A percentile compares a stretch with the other conserved stretches of the same genome.
phyloP scores from a whole-genome alignment of 1,284 basidiomycete genomes.

The Sporisorium graminicola region DNA sequence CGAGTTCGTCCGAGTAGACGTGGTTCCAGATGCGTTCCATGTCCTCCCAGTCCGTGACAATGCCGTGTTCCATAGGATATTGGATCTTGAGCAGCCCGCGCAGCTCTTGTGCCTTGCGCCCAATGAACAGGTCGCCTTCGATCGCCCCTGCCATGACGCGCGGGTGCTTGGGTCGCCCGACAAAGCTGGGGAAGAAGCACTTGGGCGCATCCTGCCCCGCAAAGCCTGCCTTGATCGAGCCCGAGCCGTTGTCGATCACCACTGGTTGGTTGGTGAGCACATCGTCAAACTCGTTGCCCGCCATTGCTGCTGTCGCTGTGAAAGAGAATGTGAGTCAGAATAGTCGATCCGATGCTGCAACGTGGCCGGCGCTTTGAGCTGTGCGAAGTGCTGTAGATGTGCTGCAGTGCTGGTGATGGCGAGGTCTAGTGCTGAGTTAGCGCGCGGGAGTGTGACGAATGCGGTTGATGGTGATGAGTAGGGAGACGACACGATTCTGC shows the following conservation, averaged over 20 bases:
- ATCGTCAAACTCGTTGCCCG: constrained; percentile 65
- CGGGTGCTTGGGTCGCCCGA: constrained; percentile 67
- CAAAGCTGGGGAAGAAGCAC: constrained; percentile 68
- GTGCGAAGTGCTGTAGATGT: not conserved
- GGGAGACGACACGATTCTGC: not conserved
- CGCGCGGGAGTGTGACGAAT: not conserved
- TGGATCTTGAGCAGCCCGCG: constrained; percentile 66
- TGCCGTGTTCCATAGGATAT: constrained; percentile 69
- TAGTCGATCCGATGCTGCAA: not conserved
- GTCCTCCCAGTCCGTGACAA: constrained; percentile 69
- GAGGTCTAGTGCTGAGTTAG: not conserved
- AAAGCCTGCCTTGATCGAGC: constrained; percentile 69
- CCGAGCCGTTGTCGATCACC: constrained; percentile 69
- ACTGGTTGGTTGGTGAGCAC: constrained; percentile 70
- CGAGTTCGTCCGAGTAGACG: constrained; percentile 67
- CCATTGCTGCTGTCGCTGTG: constrained; percentile 20
- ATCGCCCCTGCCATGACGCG: constrained; percentile 69
- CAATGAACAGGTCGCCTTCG: constrained; percentile 69
- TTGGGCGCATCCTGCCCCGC: constrained; percentile 68
- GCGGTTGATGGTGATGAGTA: not conserved
- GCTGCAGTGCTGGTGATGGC: not conserved
- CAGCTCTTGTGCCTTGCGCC: constrained; percentile 66
- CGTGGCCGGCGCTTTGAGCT: not conserved
- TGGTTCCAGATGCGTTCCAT: constrained; percentile 70
- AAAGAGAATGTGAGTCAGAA: not conserved